Evolutionary conservation across 495 filamentous ascomycete genomes (phyloP).

Genomic region (Neurospora cerealis): DNA sequence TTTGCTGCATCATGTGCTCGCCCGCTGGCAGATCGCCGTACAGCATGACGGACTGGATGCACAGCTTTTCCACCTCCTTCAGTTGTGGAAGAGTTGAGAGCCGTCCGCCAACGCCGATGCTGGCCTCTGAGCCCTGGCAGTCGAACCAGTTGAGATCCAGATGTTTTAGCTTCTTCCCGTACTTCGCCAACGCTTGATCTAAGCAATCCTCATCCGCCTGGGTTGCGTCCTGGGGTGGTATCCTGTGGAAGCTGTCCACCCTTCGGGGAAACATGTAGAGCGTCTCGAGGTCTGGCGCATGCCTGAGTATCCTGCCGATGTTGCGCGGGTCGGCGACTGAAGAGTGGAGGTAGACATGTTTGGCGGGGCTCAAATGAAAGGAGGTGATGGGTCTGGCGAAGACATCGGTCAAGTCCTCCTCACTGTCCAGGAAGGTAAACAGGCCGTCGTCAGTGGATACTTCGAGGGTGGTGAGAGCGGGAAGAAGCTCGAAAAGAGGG

Average conservation of each 20-base stretch:
- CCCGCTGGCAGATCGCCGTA: conserved; percentile 9
- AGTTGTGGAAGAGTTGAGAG: conserved; percentile 14
- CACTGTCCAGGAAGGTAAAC: conserved; percentile 1
- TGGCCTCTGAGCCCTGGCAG: conserved; percentile 6
- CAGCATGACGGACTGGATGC: conserved; percentile 18
- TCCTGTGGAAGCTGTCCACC: background rate
- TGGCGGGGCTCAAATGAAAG: conserved; percentile 1
- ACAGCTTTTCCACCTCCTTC: conserved; percentile 12
- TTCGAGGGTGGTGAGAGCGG: conserved; percentile 20
- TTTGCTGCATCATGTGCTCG: background rate
- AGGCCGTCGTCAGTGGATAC: conserved; percentile 20
- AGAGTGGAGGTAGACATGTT: conserved; percentile 23
- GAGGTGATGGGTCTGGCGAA: background rate
- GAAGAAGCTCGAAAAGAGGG: conserved; percentile 9
- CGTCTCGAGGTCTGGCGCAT: conserved; percentile 20
- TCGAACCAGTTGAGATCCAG: conserved; percentile 22
- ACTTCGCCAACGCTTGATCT: conserved; percentile 12
- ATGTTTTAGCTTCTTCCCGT: conserved; percentile 17
- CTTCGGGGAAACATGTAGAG: conserved; percentile 21
- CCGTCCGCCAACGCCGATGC: conserved; percentile 19
- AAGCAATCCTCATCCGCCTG: conserved; percentile 13
- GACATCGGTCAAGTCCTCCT: background rate
- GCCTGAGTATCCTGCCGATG: conserved; percentile 14
- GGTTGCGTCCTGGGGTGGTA: background rate
- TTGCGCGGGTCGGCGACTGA: conserved; percentile 15